Base-by-base conservation (phyloP, 768 basidiomycete species). In the Tephrocybe sp. region DNA sequence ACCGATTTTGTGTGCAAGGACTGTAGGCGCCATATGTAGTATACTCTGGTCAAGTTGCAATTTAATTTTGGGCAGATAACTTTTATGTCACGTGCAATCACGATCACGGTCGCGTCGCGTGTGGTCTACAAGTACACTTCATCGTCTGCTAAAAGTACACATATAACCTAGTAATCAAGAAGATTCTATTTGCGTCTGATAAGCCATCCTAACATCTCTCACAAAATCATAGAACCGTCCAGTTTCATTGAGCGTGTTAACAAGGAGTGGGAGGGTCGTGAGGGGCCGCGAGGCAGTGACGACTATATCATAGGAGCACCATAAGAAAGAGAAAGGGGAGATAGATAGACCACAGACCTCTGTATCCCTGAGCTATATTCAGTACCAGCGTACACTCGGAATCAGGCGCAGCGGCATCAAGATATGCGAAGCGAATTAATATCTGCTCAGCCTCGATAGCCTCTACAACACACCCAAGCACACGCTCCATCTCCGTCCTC, bases 221-320 rank as follows among this genome's bases (percentile, higher is more conserved):
- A 95, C 82, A 63, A 96, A 95, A 1, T 60, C 67, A 57, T 82
- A 87, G 2, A 94, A 69, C 47, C 93, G 82, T 31, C 80, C 68
- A 3, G 84, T 81, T 17, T 80, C 77, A 60, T 91, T 92, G 36
- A 95, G 77, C 26, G 79, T 76, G 41, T 80, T 82, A 22, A 94
- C 70, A 6, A 94, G 70, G 14, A 87, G 76, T 0, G 85, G 78
- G 39, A 95, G 71, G 0, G 76, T 70, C 0, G 87, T 80, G 4
- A 94, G 71, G 8, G 77, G 74, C 0, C 92, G 92, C 7, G 84
- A 85, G 5, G 84, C 83, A 19, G 87, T 90, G n/a, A 89, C 78
- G 1, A 94, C 93, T 95, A 59, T 20, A 26, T 32, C 40, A 46
- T n/a, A 53, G 39, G 53, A 13, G 49, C 31, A 11, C 7, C 19